Evolutionary conservation across 768 basidiomycete genomes (phyloP).

Genomic region (Mycena kentingensis): DNA sequence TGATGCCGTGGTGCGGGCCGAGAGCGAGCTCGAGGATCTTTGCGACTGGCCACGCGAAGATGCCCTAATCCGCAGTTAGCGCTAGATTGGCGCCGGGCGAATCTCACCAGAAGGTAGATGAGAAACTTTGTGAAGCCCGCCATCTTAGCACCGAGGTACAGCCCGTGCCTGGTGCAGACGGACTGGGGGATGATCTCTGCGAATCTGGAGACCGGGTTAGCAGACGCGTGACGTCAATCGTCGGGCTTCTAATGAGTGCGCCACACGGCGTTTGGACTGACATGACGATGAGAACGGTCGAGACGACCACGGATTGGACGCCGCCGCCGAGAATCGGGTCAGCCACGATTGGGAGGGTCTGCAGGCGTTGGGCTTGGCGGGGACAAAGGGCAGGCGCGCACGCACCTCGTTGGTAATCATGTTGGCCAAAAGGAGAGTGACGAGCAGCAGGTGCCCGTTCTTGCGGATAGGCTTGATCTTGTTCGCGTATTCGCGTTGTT

Average conservation of each 20-base stretch:
- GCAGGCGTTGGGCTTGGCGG: too few species aligned
- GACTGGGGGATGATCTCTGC: constrained; percentile 92
- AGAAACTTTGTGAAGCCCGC: constrained; percentile 66
- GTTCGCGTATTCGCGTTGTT: constrained; percentile 78
- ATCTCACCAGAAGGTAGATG: constrained; percentile 66
- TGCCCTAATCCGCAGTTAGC: constrained; percentile 44
- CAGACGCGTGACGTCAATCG: constrained; percentile 5
- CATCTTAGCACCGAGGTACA: constrained; percentile 88
- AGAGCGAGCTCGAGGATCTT: constrained; percentile 77
- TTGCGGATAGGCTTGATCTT: constrained; percentile 86
- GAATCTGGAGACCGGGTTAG: constrained; percentile 54
- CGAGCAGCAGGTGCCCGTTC: constrained; percentile 81
- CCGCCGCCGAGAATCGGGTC: constrained; percentile 82
- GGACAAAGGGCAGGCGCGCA: too few species aligned
- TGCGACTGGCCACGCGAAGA: constrained; percentile 84
- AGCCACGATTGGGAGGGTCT: constrained; percentile 81
- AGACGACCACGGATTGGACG: constrained; percentile 73
- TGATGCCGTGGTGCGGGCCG: constrained; percentile 87
- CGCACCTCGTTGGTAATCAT: constrained; percentile 77
- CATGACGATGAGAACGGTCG: constrained; percentile 87
- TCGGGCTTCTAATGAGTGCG: constrained; percentile 12
- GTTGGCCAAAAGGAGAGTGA: constrained; percentile 81
- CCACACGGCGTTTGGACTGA: constrained; percentile 42
- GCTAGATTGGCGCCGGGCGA: not conserved
- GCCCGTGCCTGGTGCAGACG: constrained; percentile 87